phyloP scores from a whole-genome alignment of 1,284 basidiomycete species.

The Irpex lacteus region DNA sequence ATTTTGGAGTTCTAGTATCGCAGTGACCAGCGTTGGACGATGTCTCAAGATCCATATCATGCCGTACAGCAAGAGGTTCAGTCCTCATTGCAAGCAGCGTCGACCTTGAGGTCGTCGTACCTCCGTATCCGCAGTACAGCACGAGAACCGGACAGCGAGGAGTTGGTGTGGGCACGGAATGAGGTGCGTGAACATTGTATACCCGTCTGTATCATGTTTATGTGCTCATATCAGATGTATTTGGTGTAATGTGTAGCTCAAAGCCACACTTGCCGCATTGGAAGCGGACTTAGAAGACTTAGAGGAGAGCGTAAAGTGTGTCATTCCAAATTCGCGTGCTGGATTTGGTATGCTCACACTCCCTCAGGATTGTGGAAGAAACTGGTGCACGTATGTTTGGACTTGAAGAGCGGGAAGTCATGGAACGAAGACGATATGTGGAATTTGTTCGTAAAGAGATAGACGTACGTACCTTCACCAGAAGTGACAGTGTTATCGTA shows the following conservation, averaged over 20 bases:
- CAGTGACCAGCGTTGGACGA: slow-evolving; percentile 24
- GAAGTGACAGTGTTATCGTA: slow-evolving; percentile 7
- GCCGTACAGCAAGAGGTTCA: slow-evolving; percentile 78
- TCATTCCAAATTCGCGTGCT: not conserved
- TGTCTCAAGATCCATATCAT: slow-evolving; percentile 82
- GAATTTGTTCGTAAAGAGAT: slow-evolving; percentile 70
- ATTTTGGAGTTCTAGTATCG: not conserved
- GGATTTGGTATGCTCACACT: not conserved
- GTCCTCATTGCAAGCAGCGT: slow-evolving; percentile 63
- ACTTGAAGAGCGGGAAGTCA: slow-evolving; percentile 71
- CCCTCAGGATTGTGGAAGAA: slow-evolving; percentile 70
- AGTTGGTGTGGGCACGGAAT: slow-evolving; percentile 69
- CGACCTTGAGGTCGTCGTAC: slow-evolving; percentile 72
- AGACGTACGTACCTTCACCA: slow-evolving; percentile 53
- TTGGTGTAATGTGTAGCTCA: slow-evolving; percentile 46
- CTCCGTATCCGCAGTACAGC: slow-evolving; percentile 72
- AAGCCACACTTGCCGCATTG: slow-evolving; percentile 69
- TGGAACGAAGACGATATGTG: slow-evolving; percentile 72
- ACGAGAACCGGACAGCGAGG: slow-evolving; percentile 59
- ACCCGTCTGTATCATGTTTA: no score
- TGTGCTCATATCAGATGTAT: no score
- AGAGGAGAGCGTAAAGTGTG: slow-evolving; percentile 83
- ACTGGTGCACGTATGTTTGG: slow-evolving; percentile 84
- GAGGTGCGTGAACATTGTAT: slow-evolving; percentile 46
- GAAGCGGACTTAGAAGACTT: slow-evolving; percentile 86